phyloP scores from a whole-genome alignment of 2,329 filamentous ascomycete species.

The Apiospora pterosperma region DNA sequence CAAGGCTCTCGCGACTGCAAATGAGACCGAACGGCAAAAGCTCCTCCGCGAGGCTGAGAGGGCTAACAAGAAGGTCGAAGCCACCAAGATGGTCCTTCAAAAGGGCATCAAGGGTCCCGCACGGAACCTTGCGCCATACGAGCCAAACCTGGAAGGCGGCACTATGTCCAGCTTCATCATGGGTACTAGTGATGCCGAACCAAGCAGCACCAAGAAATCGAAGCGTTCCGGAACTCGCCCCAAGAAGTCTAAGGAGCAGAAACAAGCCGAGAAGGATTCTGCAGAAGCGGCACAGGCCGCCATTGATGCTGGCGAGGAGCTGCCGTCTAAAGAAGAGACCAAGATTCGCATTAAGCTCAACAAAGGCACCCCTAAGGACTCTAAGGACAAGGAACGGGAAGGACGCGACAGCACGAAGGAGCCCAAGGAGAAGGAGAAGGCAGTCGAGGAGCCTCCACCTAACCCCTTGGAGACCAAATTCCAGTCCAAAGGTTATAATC shows the following conservation, averaged over 20 bases:
- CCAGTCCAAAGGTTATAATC: slow-evolving; percentile 89
- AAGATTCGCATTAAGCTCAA: slow-evolving; percentile 62
- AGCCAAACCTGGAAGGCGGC: slow-evolving; percentile 80
- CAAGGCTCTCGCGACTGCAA: slow-evolving; percentile 72
- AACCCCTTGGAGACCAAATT: slow-evolving; percentile 61
- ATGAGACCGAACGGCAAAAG: slow-evolving; percentile 78
- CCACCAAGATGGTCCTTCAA: slow-evolving; percentile 82
- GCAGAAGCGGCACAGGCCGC: slow-evolving; percentile 87
- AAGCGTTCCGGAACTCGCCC: slow-evolving; percentile 65
- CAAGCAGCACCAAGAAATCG: slow-evolving; percentile 41
- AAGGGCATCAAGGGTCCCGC: slow-evolving; percentile 80
- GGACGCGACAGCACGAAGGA: slow-evolving; percentile 20
- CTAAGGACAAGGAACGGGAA: slow-evolving; percentile 37
- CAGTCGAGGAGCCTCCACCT: slow-evolving; percentile 27
- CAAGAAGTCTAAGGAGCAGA: slow-evolving; percentile 88
- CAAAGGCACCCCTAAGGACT: slow-evolving; percentile 40
- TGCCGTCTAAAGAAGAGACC: slow-evolving; percentile 57
- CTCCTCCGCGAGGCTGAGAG: slow-evolving; percentile 83
- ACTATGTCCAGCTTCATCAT: slow-evolving; percentile 73
- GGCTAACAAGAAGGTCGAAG: slow-evolving; percentile 87
- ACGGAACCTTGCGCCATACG: slow-evolving; percentile 63
- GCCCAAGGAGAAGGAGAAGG: slow-evolving; percentile 38
- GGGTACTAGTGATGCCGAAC: slow-evolving; percentile 59
- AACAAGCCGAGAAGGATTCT: slow-evolving; percentile 75
- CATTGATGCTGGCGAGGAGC: slow-evolving; percentile 72